Evolutionary conservation across 208 protist genomes (phyloP).

Genomic region (Porcisia hertigi): DNA sequence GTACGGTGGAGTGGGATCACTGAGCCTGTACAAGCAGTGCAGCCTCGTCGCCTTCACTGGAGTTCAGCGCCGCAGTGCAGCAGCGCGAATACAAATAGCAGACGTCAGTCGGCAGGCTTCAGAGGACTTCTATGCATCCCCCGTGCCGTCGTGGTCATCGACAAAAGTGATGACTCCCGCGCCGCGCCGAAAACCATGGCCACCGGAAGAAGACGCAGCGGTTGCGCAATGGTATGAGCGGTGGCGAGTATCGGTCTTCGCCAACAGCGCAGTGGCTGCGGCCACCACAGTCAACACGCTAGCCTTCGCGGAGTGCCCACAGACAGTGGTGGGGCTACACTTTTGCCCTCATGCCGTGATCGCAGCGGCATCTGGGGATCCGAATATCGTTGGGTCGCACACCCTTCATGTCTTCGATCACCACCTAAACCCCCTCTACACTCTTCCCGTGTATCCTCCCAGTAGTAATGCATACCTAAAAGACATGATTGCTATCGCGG

Average conservation of each 20-base stretch:
- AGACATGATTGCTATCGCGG: slow-evolving; percentile 46
- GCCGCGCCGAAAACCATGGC: slow-evolving; percentile 19
- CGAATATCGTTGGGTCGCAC: slow-evolving; percentile 29
- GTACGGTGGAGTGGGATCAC: slow-evolving; percentile 56
- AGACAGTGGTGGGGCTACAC: slow-evolving; percentile 25
- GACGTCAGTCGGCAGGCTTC: slow-evolving; percentile 24
- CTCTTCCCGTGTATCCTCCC: slow-evolving; percentile 28
- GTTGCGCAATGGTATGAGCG: slow-evolving; percentile 22
- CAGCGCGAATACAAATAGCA: slow-evolving; percentile 33
- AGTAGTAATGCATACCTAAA: slow-evolving; percentile 33
- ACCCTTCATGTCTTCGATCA: slow-evolving; percentile 37
- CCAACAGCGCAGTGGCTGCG: slow-evolving; percentile 6
- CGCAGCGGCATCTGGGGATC: slow-evolving; percentile 32
- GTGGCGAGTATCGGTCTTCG: slow-evolving; percentile 27
- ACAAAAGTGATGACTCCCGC: neutral
- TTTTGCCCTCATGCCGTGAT: slow-evolving; percentile 35
- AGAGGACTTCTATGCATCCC: slow-evolving; percentile 10
- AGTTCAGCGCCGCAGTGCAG: slow-evolving; percentile 23
- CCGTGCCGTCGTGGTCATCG: slow-evolving; percentile 3
- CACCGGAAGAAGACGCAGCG: slow-evolving; percentile 19
- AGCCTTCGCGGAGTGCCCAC: slow-evolving; percentile 26
- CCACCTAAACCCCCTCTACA: slow-evolving; percentile 23
- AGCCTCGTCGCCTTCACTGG: slow-evolving; percentile 59
- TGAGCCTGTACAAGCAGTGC: slow-evolving; percentile 61
- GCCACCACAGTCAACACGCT: slow-evolving; percentile 13